phyloP scores from a whole-genome alignment of 768 basidiomycete species.

The Amanita pallidorosea region DNA sequence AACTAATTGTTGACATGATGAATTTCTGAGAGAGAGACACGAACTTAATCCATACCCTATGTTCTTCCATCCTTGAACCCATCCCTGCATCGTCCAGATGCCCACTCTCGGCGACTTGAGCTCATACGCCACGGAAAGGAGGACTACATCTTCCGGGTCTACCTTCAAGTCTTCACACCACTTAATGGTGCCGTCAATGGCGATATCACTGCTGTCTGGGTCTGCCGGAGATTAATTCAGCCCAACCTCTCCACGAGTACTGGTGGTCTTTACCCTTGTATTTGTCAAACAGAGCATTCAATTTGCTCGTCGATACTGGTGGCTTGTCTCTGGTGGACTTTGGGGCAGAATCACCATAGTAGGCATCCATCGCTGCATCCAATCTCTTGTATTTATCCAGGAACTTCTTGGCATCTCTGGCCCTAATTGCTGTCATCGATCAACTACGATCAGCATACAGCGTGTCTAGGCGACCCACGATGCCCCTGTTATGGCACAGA shows the following conservation, averaged over 20 bases:
- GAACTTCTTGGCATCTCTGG: constrained; percentile 55
- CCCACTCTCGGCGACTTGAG: constrained; percentile 68
- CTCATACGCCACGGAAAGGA: constrained; percentile 75
- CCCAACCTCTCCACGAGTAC: too few species aligned
- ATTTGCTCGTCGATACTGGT: constrained; percentile 39
- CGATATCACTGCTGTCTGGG: constrained; percentile 49
- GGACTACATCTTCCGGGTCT: constrained; percentile 71
- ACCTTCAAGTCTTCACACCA: constrained; percentile 63
- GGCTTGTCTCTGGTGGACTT: constrained; percentile 14
- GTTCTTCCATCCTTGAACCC: constrained; percentile 74
- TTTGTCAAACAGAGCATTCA: constrained; percentile 48
- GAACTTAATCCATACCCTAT: constrained; percentile 34
- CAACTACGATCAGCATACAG: constrained; percentile 14
- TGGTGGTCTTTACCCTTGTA: constrained; percentile 60
- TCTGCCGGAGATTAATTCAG: constrained; percentile 24
- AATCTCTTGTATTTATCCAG: constrained; percentile 60
- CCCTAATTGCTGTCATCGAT: constrained; percentile 21
- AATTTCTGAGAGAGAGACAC: background rate
- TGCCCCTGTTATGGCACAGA: constrained; percentile 57
- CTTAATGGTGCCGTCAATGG: constrained; percentile 70
- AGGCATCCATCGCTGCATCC: constrained; percentile 68
- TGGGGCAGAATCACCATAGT: constrained; percentile 41
- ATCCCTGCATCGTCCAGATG: constrained; percentile 58
- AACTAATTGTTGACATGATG: constrained; percentile 24
- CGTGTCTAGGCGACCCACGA: constrained; percentile 36